Evolutionary conservation across 164 flowering plant genomes (phyloP), one percentile per base, ranked within the genome.

Genomic region (Aristolochia contorta): DNA sequence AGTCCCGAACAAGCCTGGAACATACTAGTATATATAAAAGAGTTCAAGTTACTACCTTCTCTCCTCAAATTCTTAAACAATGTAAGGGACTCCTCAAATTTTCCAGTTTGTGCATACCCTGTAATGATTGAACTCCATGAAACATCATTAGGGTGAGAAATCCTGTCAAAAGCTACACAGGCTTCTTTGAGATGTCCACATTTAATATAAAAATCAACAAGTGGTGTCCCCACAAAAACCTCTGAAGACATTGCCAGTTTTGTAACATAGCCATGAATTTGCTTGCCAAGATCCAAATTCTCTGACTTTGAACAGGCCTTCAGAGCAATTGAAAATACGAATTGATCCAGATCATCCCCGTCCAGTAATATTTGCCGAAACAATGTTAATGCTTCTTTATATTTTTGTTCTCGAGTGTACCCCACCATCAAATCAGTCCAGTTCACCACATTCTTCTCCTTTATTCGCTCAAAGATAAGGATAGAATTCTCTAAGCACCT

Each of bases 91-190:
- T 78, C 77, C 54, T 72, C 78, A 32, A 68, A 75, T 61, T 69
- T 54, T 65, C 81, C 80, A 48, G 41, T 47, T 65, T 78, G 82
- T 56, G 67, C 71, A 56, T 71, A 77, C 0, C 82, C 84, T 22
- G 81, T 25, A 15, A 83, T 75, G 30, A 83, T 49, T 16, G 82
- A 72, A 69, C 83, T 81, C 88, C 88, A 81, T 2, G 85, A 73
- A 47, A 77, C 78, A 61, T 76, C 80, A 70, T 77, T 81, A 21
- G 82, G 84, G n/a, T 74, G 70, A 67, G 18, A 27, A 61, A 84
- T 80, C 53, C 60, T 51, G 61, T 69, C 65, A 56, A 84, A 84
- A 7, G 80, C 79, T 43, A 16, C 58, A 41, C 20, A 16, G 56
- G 81, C 84, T 64, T 67, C 70, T 19, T 75, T 75, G 22, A 80